Evolutionary conservation across 2,329 filamentous ascomycete species (phyloP).

Genomic region (Magnaporthiopsis rhizophila): DNA sequence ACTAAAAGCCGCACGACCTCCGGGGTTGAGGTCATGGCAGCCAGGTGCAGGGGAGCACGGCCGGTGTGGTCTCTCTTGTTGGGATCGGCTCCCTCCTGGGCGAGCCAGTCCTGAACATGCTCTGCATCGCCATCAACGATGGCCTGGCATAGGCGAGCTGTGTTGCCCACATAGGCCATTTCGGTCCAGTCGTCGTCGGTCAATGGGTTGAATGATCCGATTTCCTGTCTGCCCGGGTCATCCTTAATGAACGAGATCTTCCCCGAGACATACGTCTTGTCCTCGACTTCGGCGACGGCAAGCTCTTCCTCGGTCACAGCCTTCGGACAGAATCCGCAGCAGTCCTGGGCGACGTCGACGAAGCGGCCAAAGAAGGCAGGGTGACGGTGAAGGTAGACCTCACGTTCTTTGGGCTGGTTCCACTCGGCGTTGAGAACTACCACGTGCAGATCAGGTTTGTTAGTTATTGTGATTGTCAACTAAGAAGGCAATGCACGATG

Average conservation of each 20-base stretch:
- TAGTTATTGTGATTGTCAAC: conserved; percentile 2
- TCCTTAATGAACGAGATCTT: conserved; percentile 68
- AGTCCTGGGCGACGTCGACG: conserved; percentile 69
- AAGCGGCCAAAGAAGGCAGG: conserved; percentile 77
- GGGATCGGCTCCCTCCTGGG: conserved; percentile 59
- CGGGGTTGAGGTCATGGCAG: conserved; percentile 58
- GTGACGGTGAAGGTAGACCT: conserved; percentile 72
- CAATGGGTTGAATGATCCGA: conserved; percentile 67
- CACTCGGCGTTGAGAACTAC: conserved; percentile 73
- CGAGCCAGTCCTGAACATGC: conserved; percentile 61
- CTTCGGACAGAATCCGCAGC: conserved; percentile 70
- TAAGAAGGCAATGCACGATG: too few species aligned
- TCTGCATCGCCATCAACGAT: conserved; percentile 69
- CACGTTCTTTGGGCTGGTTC: conserved; percentile 69
- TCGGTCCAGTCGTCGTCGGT: conserved; percentile 82
- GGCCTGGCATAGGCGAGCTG: conserved; percentile 67
- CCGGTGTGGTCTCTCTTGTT: conserved; percentile 73
- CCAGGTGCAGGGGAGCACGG: conserved; percentile 70
- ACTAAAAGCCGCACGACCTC: conserved; percentile 66
- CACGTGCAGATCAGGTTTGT: neutral
- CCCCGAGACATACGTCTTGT: conserved; percentile 69
- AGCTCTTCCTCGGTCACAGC: conserved; percentile 64
- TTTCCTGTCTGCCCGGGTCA: conserved; percentile 69
- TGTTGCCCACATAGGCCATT: conserved; percentile 83
- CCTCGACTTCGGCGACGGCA: conserved; percentile 62